Evolutionary conservation across 768 basidiomycete genomes (phyloP), one percentile per base, ranked within the genome.

Genomic region (Lactifluus rugatus): DNA sequence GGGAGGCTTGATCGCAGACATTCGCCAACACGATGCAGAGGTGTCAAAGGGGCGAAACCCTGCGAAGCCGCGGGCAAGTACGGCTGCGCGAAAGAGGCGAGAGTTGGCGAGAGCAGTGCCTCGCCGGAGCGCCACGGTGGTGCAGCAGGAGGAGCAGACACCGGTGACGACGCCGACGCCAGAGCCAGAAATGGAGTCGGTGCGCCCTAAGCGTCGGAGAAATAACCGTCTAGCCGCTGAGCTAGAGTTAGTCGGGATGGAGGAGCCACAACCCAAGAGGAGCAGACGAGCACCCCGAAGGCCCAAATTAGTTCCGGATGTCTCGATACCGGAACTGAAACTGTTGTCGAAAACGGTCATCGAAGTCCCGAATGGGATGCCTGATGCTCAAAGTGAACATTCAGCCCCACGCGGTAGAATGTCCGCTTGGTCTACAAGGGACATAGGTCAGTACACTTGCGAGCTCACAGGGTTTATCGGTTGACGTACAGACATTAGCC

Each of bases 1-100:
- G 48, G 88, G 89, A 64, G 89, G 83, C 2, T 71, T 94, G 52
- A 74, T 94, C 52, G 76, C 86, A 17, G 91, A 93, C 70, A 92
- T 94, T 60, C 77, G 82, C 48, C 78, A 83, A 70, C 87, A 87
- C 64, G 88, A 89, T 68, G 84, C 76, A 50, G 71, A 72, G 39
- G 63, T 70, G 4, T 68, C 67, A 1, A 60, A 67, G 47, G 62
- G 54, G 26, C 52, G 54, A 11, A 63, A 65, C 11, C 61, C 64
- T 25, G 62, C 48, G 44, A 47, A 51, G 58, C 52, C 61, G 49
- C 17, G 62, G 37, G 44, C 64, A 55, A 17, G 56, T 53, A 26
- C 58, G 6, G 49, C 25, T 2, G 36, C 62, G 45, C 55, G 60
- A 7, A 48, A 54, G 36, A 9, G 56, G 32, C 56, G 54, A 34